These are phyloP conservation scores for Aegilops umbellulata DNA, from an alignment of 176 grass and related monocot genomes.

Conservation along the genomic window DNA sequence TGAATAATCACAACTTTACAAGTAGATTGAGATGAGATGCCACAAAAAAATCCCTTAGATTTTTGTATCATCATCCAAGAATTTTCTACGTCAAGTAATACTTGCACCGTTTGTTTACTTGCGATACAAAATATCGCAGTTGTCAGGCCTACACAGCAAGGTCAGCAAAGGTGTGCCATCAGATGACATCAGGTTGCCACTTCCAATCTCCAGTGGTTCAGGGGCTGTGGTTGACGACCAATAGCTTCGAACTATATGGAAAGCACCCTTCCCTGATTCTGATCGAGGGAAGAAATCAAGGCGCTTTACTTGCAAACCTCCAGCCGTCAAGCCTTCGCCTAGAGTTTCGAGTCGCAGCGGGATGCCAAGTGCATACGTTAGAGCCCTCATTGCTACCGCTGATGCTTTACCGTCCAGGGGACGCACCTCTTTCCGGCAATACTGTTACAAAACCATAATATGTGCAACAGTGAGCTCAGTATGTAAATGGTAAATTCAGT, in stretches of 20 bases:
- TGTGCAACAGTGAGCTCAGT: not conserved
- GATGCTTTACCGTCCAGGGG: not conserved
- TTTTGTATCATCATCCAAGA: not conserved
- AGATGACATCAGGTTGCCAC: not conserved
- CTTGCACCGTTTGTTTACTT: not conserved
- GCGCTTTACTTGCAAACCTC: not conserved
- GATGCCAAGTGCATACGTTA: conserved; percentile 31
- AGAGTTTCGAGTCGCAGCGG: not conserved
- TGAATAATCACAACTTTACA: too few relatives aligned
- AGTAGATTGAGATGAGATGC: too few relatives aligned
- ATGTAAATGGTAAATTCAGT: not conserved
- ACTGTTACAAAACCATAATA: conserved; percentile 27
- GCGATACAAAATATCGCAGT: not conserved
- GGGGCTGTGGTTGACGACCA: not conserved
- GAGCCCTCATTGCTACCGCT: not conserved
- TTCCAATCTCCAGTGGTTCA: not conserved
- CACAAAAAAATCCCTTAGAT: not conserved
- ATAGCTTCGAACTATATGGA: not conserved
- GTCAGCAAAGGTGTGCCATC: conserved; percentile 6
- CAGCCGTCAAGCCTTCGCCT: not conserved
- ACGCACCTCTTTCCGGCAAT: not conserved
- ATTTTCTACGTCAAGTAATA: not conserved
- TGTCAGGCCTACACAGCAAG: not conserved
- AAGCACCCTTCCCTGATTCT: not conserved
- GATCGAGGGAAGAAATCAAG: not conserved